Percentiles rank a stretch among this genome's conserved stretches.
Conservation (phyloP, 2,329 filamentous ascomycete species). For the Daldinia sp. region DNA sequence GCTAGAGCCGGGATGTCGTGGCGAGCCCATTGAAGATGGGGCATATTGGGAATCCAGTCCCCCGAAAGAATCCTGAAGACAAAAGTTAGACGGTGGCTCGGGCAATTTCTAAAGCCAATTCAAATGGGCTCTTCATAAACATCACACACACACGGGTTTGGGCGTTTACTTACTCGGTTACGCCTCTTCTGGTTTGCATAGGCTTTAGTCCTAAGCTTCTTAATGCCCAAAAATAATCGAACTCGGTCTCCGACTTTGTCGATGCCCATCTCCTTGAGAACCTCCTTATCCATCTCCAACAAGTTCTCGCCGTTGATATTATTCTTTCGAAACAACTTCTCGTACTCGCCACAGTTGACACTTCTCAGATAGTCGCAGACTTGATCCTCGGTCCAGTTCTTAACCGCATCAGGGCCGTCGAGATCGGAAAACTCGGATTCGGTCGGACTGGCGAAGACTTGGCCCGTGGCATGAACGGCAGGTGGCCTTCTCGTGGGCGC, state of each 20-base stretch:
- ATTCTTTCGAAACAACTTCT: constrained; percentile 86
- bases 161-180: constrained; percentile 72
- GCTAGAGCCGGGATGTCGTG: constrained; percentile 66
- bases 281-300: constrained; percentile 95
- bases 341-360: constrained; percentile 94
- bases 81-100: constrained; percentile 26
- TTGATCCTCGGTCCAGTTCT: constrained; percentile 89
- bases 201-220: constrained; percentile 79
- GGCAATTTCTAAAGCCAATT: neutral
- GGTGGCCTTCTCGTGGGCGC: constrained; percentile 61
- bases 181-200: constrained; percentile 82
- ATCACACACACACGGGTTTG: neutral
- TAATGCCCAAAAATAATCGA: constrained; percentile 85
- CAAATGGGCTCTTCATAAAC: neutral
- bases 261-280: constrained; percentile 96
- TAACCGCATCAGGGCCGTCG: constrained; percentile 77
- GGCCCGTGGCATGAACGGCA: constrained; percentile 57
- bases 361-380: constrained; percentile 91
- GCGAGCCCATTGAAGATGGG: constrained; percentile 67
- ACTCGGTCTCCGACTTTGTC: constrained; percentile 98
- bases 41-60: constrained; percentile 73
- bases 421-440: constrained; percentile 91
- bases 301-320: constrained; percentile 98
- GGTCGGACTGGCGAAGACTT: constrained; percentile 80
- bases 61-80: constrained; percentile 78